Evolutionary conservation across 2,329 filamentous ascomycete species (phyloP).

Genomic region (Venturia oleaginea): DNA sequence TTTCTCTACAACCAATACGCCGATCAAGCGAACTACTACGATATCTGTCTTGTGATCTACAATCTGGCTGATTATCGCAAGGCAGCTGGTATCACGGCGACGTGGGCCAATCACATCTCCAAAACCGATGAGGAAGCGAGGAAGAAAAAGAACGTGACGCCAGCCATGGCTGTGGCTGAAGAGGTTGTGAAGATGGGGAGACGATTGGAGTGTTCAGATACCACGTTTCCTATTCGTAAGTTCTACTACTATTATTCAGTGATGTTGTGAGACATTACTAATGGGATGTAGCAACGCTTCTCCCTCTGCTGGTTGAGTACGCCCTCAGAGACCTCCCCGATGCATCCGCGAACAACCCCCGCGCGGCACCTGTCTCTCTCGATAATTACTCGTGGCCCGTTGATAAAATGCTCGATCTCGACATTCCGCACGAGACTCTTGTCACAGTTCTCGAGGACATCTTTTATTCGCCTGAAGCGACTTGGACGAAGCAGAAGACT

Average conservation of each 20-base stretch:
- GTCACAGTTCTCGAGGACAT: conserved; percentile 55
- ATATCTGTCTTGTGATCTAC: conserved; percentile 87
- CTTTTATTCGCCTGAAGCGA: conserved; percentile 55
- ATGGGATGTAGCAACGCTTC: conserved; percentile 23
- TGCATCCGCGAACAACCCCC: conserved; percentile 37
- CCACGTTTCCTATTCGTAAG: conserved; percentile 44
- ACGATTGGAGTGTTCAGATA: conserved; percentile 47
- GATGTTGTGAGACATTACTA: conserved; percentile 17
- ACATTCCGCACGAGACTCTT: conserved; percentile 52
- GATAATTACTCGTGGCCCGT: conserved; percentile 48
- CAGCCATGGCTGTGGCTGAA: conserved; percentile 62
- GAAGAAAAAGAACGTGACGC: conserved; percentile 39
- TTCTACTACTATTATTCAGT: conserved; percentile 17
- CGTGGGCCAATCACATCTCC: conserved; percentile 51
- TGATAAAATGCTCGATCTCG: conserved; percentile 56
- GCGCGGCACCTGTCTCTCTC: conserved; percentile 26
- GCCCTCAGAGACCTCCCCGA: conserved; percentile 48
- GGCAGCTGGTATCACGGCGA: conserved; percentile 69
- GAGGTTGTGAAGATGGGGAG: conserved; percentile 49
- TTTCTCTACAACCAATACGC: conserved; percentile 88
- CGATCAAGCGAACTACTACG: conserved; percentile 85
- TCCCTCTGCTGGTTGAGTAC: conserved; percentile 15
- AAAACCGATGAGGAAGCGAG: conserved; percentile 37
- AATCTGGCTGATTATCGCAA: conserved; percentile 87
- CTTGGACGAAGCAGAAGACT: conserved; percentile 49